A percentile compares a stretch with the other conserved stretches of the same genome.
phyloP scores from a whole-genome alignment of 2,329 filamentous ascomycete species.

The Penicillium sp. region DNA sequence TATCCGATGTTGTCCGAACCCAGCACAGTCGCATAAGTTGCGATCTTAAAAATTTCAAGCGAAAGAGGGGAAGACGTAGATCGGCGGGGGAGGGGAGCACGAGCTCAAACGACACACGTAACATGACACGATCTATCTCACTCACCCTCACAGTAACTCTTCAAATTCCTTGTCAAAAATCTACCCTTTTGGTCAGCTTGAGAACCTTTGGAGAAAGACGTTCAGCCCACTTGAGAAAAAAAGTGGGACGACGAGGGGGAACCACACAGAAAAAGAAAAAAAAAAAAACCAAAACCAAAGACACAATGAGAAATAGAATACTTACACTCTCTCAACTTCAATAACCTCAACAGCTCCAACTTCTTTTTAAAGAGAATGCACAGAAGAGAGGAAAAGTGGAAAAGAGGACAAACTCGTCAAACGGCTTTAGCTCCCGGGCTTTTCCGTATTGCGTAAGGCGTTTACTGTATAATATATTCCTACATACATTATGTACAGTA shows the following conservation, averaged over 20 bases:
- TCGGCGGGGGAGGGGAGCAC: slow-evolving; percentile 5
- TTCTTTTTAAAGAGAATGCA: slow-evolving; percentile 8
- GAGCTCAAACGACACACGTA: slow-evolving; percentile 5
- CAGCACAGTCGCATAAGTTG: background rate
- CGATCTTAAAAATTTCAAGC: slow-evolving; percentile 4
- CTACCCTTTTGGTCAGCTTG: slow-evolving; percentile 23
- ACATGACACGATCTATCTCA: slow-evolving; percentile 8
- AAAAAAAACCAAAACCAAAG: background rate
- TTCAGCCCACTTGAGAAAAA: slow-evolving; percentile 30
- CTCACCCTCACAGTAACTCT: slow-evolving; percentile 32
- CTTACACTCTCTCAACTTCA: slow-evolving; percentile 3
- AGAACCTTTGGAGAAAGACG: slow-evolving; percentile 31
- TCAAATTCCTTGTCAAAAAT: slow-evolving; percentile 24
- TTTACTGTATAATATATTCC: background rate
- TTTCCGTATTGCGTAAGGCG: slow-evolving; percentile 41
- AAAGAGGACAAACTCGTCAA: slow-evolving; percentile 26
- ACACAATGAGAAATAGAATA: background rate
- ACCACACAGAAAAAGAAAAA: slow-evolving; percentile 4
- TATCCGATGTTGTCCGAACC: background rate
- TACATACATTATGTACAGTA: too few relatives aligned
- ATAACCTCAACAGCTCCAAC: slow-evolving; percentile 7
- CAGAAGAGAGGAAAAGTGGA: slow-evolving; percentile 15
- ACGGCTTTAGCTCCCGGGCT: slow-evolving; percentile 37
- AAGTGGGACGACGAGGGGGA: slow-evolving; percentile 8
- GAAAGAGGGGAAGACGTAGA: slow-evolving; percentile 11